Evolutionary conservation across 441 rosid genomes (phyloP).

Genomic region (Gossypium davidsonii): DNA sequence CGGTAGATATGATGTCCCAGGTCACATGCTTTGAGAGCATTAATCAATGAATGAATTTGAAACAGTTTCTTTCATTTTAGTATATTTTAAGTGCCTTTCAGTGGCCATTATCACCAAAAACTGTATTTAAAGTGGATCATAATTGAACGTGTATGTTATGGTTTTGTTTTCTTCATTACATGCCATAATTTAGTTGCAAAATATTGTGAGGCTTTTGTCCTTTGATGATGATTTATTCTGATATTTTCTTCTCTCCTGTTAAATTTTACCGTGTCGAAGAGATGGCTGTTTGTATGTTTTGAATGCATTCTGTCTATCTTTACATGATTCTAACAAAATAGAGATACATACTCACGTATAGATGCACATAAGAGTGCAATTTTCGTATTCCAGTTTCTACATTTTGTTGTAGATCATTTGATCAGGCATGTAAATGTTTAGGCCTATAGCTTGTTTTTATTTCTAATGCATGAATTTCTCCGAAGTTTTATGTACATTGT

Average conservation of each 20-base stretch:
- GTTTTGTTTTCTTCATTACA: neutral
- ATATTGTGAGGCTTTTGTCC: neutral
- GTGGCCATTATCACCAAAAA: neutral
- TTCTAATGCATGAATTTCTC: neutral
- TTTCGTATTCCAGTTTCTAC: neutral
- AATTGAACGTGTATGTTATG: neutral
- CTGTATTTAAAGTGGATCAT: neutral
- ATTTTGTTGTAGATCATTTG: neutral
- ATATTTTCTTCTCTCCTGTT: neutral
- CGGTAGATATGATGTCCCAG: neutral
- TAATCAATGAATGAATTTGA: neutral
- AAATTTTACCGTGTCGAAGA: neutral
- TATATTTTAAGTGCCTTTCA: neutral
- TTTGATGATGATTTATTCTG: neutral
- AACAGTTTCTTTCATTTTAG: neutral
- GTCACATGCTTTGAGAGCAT: neutral
- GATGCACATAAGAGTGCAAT: neutral
- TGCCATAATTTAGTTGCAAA: neutral
- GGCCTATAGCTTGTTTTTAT: neutral
- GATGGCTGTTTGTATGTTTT: neutral
- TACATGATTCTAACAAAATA: neutral
- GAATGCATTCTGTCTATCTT: neutral
- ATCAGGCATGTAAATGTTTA: neutral
- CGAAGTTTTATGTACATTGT: neutral
- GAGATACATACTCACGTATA: neutral